These are phyloP conservation scores for Lithospermum erythrorhizon DNA, from an alignment of 257 asterid species.

Conservation along the genomic window DNA sequence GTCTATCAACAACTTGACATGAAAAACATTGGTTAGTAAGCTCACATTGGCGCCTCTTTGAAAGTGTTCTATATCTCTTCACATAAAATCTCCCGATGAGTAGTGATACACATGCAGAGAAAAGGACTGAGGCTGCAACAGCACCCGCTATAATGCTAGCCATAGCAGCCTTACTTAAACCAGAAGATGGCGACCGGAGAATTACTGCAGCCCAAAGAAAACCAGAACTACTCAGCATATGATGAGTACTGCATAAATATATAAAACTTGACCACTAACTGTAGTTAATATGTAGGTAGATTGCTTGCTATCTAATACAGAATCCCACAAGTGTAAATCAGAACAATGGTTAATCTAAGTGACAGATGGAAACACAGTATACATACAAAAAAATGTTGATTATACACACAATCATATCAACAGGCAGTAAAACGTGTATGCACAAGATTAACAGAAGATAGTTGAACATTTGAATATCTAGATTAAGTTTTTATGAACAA, in stretches of 20 bases:
- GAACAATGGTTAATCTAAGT: too few relatives aligned
- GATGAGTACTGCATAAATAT: background rate
- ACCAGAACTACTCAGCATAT: background rate
- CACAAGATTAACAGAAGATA: too few relatives aligned
- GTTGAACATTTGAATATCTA: too few relatives aligned
- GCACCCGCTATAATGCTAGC: slow-evolving; percentile 75
- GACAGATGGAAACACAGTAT: too few relatives aligned
- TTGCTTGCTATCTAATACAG: too few relatives aligned
- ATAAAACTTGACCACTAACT: background rate
- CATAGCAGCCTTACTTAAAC: slow-evolving; percentile 73
- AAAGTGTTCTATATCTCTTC: slow-evolving; percentile 28
- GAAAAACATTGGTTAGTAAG: slow-evolving; percentile 5
- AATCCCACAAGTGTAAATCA: too few relatives aligned
- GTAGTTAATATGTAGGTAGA: background rate
- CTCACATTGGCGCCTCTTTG: slow-evolving; percentile 68
- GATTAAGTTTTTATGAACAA: too few relatives aligned
- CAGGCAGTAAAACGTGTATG: too few relatives aligned
- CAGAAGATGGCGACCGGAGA: slow-evolving; percentile 28
- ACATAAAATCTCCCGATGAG: slow-evolving; percentile 43
- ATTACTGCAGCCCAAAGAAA: slow-evolving; percentile 30
- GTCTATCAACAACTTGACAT: too few relatives aligned
- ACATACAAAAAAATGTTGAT: too few relatives aligned
- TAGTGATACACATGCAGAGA: slow-evolving; percentile 54
- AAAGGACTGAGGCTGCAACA: slow-evolving; percentile 57
- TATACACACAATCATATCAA: too few relatives aligned